phyloP scores from a whole-genome alignment of 805 yeast genomes.

The Pichia ethanolica region DNA sequence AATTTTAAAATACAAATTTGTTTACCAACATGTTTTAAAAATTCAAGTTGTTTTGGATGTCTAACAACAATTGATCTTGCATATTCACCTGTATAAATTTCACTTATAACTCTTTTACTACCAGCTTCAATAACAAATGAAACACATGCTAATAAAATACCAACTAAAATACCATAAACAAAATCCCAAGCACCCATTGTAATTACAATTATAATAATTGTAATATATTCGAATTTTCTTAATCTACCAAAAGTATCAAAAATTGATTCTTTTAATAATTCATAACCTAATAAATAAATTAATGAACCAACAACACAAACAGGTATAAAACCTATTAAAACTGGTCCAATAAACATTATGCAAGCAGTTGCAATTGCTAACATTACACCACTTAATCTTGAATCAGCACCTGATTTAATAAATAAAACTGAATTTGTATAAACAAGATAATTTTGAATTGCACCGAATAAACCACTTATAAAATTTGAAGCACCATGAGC shows the following conservation, averaged over 20 bases:
- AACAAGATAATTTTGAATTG: constrained; percentile 90
- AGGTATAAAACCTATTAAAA: constrained; percentile 88
- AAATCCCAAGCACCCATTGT: constrained; percentile 96
- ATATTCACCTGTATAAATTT: constrained; percentile 76
- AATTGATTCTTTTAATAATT: constrained; percentile 76
- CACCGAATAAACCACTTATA: constrained; percentile 74
- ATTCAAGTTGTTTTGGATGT: constrained; percentile 82
- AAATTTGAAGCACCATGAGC: constrained; percentile 93
- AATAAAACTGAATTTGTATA: constrained; percentile 90
- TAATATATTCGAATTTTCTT: constrained; percentile 68
- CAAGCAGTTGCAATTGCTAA: constrained; percentile 73
- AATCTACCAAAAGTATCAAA: constrained; percentile 78
- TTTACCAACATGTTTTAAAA: constrained; percentile 76
- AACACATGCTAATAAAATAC: constrained; percentile 84
- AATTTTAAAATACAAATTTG: constrained; percentile 84
- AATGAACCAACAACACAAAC: constrained; percentile 93
- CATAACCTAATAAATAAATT: constrained; percentile 86
- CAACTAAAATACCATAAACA: constrained; percentile 85
- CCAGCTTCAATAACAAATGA: constrained; percentile 95
- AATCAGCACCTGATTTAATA: constrained; percentile 91
- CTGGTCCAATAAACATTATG: constrained; percentile 85
- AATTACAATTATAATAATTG: constrained; percentile 79
- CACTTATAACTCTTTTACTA: constrained; percentile 70
- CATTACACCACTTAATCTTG: constrained; percentile 82
- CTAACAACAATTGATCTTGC: constrained; percentile 90